phyloP scores from a whole-genome alignment of 192 early-diverging fungal species.

The Pilaira anomala region DNA sequence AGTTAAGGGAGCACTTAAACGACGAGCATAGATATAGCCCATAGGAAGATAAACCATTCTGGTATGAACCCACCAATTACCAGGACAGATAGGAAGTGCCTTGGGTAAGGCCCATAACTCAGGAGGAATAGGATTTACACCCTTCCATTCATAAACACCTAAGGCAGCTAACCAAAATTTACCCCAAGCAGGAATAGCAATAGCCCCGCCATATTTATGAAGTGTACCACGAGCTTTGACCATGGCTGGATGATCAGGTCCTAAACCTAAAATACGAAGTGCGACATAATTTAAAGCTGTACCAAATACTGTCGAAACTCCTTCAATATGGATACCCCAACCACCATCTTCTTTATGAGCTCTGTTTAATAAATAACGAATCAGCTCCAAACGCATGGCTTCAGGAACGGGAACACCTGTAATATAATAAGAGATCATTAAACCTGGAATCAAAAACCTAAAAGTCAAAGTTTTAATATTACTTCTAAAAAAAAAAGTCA shows the following conservation, averaged over 20 bases:
- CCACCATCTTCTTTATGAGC: constrained; percentile 88
- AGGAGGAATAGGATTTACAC: constrained; percentile 93
- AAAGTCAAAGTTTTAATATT: too few species aligned
- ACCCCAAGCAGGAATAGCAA: constrained; percentile 89
- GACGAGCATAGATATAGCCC: constrained; percentile 83
- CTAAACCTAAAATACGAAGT: constrained; percentile 83
- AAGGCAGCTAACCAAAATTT: constrained; percentile 96
- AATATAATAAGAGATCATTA: constrained; percentile 87
- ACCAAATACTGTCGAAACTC: constrained; percentile 90
- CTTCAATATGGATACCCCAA: constrained; percentile 96
- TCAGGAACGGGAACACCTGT: constrained; percentile 67
- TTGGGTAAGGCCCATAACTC: constrained; percentile 91
- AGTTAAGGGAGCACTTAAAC: constrained; percentile 56
- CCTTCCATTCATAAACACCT: constrained; percentile 93
- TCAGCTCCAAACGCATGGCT: constrained; percentile 70
- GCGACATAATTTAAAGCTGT: constrained; percentile 93
- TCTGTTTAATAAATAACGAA: constrained; percentile 80
- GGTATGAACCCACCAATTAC: constrained; percentile 93
- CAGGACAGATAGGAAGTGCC: constrained; percentile 78
- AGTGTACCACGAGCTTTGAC: constrained; percentile 77
- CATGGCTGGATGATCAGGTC: constrained; percentile 83
- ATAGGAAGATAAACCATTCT: constrained; percentile 94
- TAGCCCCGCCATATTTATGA: constrained; percentile 82
- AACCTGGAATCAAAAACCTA: constrained; percentile 85
- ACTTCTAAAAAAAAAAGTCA: background rate